phyloP scores from a whole-genome alignment of 208 protist genomes.

The Trichomonas vaginalis region DNA sequence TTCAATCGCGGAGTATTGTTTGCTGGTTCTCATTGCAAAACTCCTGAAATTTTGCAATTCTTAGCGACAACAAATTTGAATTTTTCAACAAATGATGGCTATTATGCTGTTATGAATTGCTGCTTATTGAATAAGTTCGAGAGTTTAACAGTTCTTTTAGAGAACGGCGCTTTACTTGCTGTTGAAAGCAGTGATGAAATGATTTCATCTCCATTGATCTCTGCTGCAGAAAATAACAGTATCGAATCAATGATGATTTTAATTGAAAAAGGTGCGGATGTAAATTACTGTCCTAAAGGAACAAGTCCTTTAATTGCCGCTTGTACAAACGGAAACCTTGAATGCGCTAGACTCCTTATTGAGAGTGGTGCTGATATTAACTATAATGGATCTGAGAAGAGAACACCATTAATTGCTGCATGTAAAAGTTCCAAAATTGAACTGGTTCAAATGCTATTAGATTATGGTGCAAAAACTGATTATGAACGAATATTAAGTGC shows the following conservation, averaged over 20 bases:
- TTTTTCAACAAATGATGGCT: background rate
- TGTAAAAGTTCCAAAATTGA: background rate
- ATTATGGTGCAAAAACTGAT: background rate
- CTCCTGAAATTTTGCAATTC: background rate
- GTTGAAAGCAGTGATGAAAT: background rate
- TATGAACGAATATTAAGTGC: background rate
- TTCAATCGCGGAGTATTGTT: background rate
- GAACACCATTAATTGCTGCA: background rate
- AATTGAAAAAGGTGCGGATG: background rate
- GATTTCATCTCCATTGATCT: background rate
- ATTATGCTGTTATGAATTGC: background rate
- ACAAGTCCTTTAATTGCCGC: background rate
- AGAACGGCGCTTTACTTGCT: background rate
- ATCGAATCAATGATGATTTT: background rate
- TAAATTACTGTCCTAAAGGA: background rate
- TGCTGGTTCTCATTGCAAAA: background rate
- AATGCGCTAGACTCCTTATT: background rate
- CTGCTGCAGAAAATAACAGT: background rate
- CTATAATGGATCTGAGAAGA: background rate
- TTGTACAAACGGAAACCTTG: background rate
- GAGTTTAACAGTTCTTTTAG: background rate
- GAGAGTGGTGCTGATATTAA: background rate
- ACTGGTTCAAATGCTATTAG: background rate
- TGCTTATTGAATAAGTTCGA: background rate
- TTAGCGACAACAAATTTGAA: background rate